Conservation (phyloP, 2,329 filamentous ascomycete species). For the Penicillium occitanis region DNA sequence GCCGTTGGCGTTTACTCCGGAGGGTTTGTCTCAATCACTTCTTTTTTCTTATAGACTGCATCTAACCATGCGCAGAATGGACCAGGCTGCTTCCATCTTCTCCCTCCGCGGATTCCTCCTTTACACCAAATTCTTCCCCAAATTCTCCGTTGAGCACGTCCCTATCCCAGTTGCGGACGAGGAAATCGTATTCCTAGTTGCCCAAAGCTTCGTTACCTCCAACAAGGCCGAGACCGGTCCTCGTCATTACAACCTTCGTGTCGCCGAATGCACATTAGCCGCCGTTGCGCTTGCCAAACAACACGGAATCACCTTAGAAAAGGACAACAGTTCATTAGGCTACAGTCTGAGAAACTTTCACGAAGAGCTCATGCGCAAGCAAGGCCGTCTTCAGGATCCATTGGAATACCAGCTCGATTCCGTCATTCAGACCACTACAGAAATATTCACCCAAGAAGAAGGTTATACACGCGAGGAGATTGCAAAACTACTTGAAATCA, state of each 20-base stretch:
- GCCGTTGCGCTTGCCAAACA: constrained; percentile 65
- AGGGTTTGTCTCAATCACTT: constrained; percentile 58
- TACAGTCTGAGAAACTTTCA: constrained; percentile 86
- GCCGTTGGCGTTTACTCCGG: constrained; percentile 95
- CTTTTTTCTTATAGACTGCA: background rate
- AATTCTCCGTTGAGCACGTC: constrained; percentile 72
- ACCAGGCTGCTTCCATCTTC: constrained; percentile 94
- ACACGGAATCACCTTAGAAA: constrained; percentile 64
- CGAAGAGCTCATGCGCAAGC: constrained; percentile 67
- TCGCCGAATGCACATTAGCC: constrained; percentile 91
- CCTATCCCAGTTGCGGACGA: constrained; percentile 77
- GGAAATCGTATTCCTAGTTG: constrained; percentile 87
- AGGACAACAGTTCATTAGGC: constrained; percentile 78
- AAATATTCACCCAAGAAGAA: constrained; percentile 72
- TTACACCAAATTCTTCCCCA: constrained; percentile 84
- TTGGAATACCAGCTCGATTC: constrained; percentile 69
- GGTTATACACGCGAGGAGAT: constrained; percentile 90
- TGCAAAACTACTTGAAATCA: constrained; percentile 66
- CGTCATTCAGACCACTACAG: constrained; percentile 67
- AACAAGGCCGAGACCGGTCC: constrained; percentile 95
- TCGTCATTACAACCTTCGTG: constrained; percentile 92
- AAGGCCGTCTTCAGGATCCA: constrained; percentile 49
- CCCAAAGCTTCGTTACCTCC: constrained; percentile 88
- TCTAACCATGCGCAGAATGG: constrained; percentile 65
- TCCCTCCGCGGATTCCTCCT: constrained; percentile 81